A percentile compares a stretch with the other conserved stretches of the same genome.
These are phyloP conservation scores for Auricularia cornea DNA, from an alignment of 768 basidiomycete genomes.

Conservation along the genomic window DNA sequence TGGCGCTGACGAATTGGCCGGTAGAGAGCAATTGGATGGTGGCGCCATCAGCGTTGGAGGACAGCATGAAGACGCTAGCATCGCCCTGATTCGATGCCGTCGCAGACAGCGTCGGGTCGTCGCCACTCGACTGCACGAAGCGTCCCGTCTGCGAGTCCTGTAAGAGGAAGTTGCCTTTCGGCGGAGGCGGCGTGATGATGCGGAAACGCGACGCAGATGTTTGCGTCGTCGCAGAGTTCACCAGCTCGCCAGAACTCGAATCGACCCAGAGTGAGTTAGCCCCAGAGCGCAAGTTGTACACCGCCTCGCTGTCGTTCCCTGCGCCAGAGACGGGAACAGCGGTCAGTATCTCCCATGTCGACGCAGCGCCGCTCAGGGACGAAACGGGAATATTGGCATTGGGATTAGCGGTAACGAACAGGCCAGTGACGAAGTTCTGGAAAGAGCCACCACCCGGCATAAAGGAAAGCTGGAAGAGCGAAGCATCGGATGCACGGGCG, in stretches of 20 bases:
- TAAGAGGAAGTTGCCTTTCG: not conserved
- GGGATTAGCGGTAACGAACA: not conserved
- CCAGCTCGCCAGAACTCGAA: not conserved
- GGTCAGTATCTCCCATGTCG: not conserved
- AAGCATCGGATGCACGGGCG: slow-evolving; percentile 13
- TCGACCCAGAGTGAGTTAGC: not conserved
- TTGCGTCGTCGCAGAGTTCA: not conserved
- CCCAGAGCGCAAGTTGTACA: not conserved
- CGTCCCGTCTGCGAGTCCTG: not conserved
- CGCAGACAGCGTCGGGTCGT: not conserved
- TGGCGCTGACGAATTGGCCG: not conserved
- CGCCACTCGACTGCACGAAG: not conserved
- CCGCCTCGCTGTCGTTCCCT: not conserved
- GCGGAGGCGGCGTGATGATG: not conserved
- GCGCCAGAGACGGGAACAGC: not conserved
- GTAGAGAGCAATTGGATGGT: not conserved
- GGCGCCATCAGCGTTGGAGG: not conserved
- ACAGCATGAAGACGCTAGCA: not conserved
- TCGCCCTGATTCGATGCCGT: not conserved
- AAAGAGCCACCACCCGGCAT: slow-evolving; percentile 25
- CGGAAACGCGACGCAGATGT: not conserved
- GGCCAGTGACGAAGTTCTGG: not conserved
- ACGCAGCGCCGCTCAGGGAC: not conserved
- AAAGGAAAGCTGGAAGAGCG: slow-evolving; percentile 20
- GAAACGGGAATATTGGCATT: not conserved